These are phyloP conservation scores for Lecanicillium sp. DNA, from an alignment of 2,329 filamentous ascomycete species.

Conservation along the genomic window DNA sequence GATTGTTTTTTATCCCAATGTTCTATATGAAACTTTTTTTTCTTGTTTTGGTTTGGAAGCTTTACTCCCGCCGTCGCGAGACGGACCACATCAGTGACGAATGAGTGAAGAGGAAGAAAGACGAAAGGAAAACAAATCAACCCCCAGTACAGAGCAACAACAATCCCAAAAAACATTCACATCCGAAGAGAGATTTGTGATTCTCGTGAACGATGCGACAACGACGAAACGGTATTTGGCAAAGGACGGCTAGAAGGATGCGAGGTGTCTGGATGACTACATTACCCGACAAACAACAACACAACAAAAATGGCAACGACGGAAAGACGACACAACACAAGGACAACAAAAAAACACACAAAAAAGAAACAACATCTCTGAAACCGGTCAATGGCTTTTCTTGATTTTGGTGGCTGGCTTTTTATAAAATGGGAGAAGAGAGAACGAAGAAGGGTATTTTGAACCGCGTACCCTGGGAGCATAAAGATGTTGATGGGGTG, in stretches of 20 bases:
- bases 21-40: constrained; percentile 9
- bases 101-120: constrained; percentile 6
- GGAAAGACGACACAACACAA: constrained; percentile 8
- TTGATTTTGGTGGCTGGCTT: constrained; percentile 10
- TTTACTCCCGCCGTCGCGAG: neutral
- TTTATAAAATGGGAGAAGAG: constrained; percentile 12
- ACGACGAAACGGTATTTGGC: no score
- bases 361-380: neutral
- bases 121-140: constrained; percentile 13
- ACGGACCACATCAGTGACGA: neutral
- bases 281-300: no score
- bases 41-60: constrained; percentile 1
- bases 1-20: constrained; percentile 10
- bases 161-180: constrained; percentile 12
- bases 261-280: no score
- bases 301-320: constrained; percentile 9
- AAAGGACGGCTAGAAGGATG: no score
- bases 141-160: constrained; percentile 14
- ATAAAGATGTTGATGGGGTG: constrained; percentile 3
- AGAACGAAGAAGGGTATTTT: no score
- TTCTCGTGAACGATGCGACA: constrained; percentile 3
- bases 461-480: no score
- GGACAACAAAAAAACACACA: constrained; percentile 9
- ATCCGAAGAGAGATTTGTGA: neutral
- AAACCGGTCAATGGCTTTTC: constrained; percentile 11